Evolutionary conservation across 1,284 basidiomycete species (phyloP), one percentile per base, ranked within the genome.

Genomic region (Exsudoporus floridanus): DNA sequence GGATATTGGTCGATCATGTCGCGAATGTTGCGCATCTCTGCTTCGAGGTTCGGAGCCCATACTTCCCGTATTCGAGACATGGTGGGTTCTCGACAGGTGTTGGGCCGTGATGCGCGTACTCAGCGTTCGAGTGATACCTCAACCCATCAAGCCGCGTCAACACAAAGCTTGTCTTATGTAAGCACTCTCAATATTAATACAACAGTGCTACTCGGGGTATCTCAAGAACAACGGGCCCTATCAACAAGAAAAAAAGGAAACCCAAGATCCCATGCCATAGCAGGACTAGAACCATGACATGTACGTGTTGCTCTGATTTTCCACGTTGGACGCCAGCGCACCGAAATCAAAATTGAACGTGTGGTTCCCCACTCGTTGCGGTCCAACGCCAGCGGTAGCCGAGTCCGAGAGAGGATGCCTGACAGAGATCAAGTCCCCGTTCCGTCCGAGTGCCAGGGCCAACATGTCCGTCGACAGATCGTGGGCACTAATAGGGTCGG

Each of bases 11-110:
- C 94, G 60, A 99, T 89, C 50, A 90, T 76, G 46, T 88, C 84
- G 52, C 96, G 86, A 53, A 99, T 86, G 62, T 84, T 83, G 5
- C 83, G 83, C 86, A 99, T 94, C 76, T 98, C 96, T 37, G 80
- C 75, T 58, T 98, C 94, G 59, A 99, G 84, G 72, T 97, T 98
- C 41, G 88, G 88, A 12, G 86, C 84, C 95, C 96, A 99, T 64
- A 99, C 95, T 63, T 97, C 94, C 63, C 86, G 83, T 82, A 92
- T 91, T 72, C 84, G 80, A 62, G 84, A 78, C 83, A 88, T 81
- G 53, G 27, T 42, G 14, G 7, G 31, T 41, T 49, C 53, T 47
- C 51, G 46, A 52, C 25, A 36, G 47, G 28, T 41, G 52, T 34
- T 48, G 42, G 42, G 34, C 42, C 36, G 50, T 43, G 4, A n/a